Base-by-base conservation (phyloP, 495 filamentous ascomycete genomes). In the Xylaria venustula region DNA sequence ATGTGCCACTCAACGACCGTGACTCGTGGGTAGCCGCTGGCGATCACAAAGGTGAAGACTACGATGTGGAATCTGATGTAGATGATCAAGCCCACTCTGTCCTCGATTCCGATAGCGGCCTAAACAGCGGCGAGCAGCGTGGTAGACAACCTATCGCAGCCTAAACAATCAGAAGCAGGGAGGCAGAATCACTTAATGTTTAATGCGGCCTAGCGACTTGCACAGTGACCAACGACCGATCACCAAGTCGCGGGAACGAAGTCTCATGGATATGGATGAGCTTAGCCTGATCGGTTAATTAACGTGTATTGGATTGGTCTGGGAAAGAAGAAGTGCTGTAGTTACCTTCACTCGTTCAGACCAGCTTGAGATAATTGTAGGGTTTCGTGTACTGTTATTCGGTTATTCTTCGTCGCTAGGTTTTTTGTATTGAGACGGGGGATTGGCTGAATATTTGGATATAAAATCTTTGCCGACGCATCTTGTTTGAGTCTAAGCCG, bases 1-100 rank as follows among this genome's bases (percentile, higher is more conserved):
- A 98, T 71, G 81, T 82, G 40, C 90, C 91, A 54, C 77, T 96
- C 62, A 85, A 90, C 62, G 87, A 93, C 68, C 84, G 89, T n/a
- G 90, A 95, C 72, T 90, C 88, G 5, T 97, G 94, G 94, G 85
- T 94, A 45, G 87, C 90, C 3, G 92, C 92, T 3, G 85, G 85
- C 55, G 87, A 91, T 65, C 93, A 97, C 78, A 75, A 80, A 58
- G 72, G 70, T 47, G 71, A 68, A n/a, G 72, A 74, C 20, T 75
- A 77, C 12, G 83, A 82, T 30, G 80, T 83, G 11, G 81, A 81
- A n/a, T 82, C 81, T 14, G 77, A 77, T n/a, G 81, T 80, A 56
- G 73, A 77, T 20, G 72, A 83, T 14, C 83, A 69, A 2, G 72
- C 70, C 44, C 77, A 79, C 48, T 79, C 78, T 26, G 59, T 70